Percentiles rank a stretch among this genome's conserved stretches.
Evolutionary conservation across 306 rosid species (phyloP).

Genomic region (Medicago ruthenica): DNA sequence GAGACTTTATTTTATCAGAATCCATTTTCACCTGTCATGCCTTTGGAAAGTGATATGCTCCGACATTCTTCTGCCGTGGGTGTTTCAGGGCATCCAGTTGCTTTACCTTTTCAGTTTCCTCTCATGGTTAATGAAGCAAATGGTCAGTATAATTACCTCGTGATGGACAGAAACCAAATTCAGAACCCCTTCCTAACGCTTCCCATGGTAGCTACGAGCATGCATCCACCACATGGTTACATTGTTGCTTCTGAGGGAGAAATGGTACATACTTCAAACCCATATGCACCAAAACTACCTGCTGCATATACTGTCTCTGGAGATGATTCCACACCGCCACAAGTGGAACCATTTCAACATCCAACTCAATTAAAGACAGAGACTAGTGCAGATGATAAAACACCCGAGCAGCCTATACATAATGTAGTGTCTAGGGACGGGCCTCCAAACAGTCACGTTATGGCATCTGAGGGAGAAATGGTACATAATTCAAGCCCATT

Average conservation of each 20-base stretch:
- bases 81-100: constrained; percentile 52
- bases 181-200: constrained; percentile 60
- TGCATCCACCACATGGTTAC: constrained; percentile 44
- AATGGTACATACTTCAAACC: constrained; percentile 47
- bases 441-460: constrained; percentile 41
- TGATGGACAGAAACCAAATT: constrained; percentile 55
- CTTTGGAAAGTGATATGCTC: constrained; percentile 55
- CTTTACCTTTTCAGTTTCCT: constrained; percentile 57
- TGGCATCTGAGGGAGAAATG: constrained; percentile 54
- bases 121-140: constrained; percentile 52
- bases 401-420: constrained; percentile 41
- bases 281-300: constrained; percentile 42
- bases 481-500: constrained; percentile 43
- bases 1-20: constrained; percentile 49
- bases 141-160: constrained; percentile 51
- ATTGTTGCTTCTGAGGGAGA: constrained; percentile 54
- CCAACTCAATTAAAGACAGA: constrained; percentile 49
- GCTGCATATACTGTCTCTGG: constrained; percentile 39
- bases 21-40: constrained; percentile 55
- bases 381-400: constrained; percentile 49
- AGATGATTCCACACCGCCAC: constrained; percentile 43
- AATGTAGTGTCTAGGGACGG: constrained; percentile 44
- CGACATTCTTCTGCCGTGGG: constrained; percentile 52
- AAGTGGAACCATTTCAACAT: constrained; percentile 46
- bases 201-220: constrained; percentile 49